A percentile compares a stretch with the other conserved stretches of the same genome.
Evolutionary conservation across 371 early-diverging fungal genomes (phyloP).

Genomic region (Mucor velutinosus): DNA sequence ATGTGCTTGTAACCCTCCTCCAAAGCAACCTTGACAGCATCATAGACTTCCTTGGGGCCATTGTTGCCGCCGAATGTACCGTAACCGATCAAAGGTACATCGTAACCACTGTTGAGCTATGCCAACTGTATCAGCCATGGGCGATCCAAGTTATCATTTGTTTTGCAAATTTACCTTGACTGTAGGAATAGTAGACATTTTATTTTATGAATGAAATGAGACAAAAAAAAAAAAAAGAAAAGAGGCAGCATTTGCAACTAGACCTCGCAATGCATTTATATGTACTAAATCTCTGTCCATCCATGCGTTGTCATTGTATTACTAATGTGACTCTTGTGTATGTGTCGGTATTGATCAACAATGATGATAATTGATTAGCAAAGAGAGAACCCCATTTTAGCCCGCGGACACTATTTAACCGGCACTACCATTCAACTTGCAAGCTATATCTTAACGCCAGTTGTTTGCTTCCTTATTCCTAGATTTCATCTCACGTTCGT

Average conservation of each 20-base stretch:
- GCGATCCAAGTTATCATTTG: too few species aligned
- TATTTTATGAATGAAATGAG: background rate
- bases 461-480: slow-evolving; percentile 15
- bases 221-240: background rate
- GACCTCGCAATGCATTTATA: background rate
- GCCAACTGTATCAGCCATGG: background rate
- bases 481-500: slow-evolving; percentile 38
- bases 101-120: slow-evolving; percentile 38
- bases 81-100: slow-evolving; percentile 42
- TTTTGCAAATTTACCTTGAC: slow-evolving; percentile 17
- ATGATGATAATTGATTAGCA: too few species aligned
- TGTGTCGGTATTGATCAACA: too few species aligned
- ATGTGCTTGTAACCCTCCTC: slow-evolving; percentile 43
- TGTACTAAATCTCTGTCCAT: background rate
- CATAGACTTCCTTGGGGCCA: slow-evolving; percentile 39
- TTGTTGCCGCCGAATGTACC: slow-evolving; percentile 50
- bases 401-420: background rate
- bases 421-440: too few species aligned
- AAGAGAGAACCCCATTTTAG: background rate
- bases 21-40: slow-evolving; percentile 42
- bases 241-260: too few species aligned
- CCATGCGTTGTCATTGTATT: too few species aligned
- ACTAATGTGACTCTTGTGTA: too few species aligned
- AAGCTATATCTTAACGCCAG: background rate
- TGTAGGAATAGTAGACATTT: slow-evolving; percentile 23